Percentiles rank a stretch among this genome's conserved stretches.
These are phyloP conservation scores for thale cress (Arabidopsis thaliana) DNA, from an alignment of 345 rosid genomes.

Conservation along the genomic window DNA sequence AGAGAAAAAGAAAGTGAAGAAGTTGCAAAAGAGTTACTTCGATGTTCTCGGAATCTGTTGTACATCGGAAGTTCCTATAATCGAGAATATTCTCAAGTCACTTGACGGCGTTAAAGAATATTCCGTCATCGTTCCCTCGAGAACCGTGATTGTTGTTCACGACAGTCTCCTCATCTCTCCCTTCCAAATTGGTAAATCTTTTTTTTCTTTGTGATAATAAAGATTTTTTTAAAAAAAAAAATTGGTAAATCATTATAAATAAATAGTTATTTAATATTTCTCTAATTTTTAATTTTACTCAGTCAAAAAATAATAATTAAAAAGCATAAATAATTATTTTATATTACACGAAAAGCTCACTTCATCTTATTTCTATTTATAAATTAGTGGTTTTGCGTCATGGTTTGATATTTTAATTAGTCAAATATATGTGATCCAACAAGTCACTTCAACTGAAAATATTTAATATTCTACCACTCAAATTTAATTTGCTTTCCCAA, in stretches of 20 bases:
- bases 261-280: neutral
- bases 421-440: conserved; percentile 3
- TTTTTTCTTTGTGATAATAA: too few species aligned
- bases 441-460: conserved; percentile 2
- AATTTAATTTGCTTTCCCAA: conserved; percentile 14
- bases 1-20: conserved; percentile 36
- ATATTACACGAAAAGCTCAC: neutral
- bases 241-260: too few species aligned
- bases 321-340: neutral
- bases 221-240: too few species aligned
- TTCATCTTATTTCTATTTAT: neutral
- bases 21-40: conserved; percentile 77
- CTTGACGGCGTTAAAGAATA: conserved; percentile 72
- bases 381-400: conserved; percentile 1
- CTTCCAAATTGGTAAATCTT: conserved; percentile 70
- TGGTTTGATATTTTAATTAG: conserved; percentile 6
- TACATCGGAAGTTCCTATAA: conserved; percentile 78
- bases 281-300: neutral
- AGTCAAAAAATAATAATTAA: neutral
- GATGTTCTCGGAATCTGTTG: conserved; percentile 94
- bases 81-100: conserved; percentile 70
- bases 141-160: conserved; percentile 90
- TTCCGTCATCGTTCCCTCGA: conserved; percentile 75
- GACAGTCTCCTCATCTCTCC: conserved; percentile 71
- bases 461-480: neutral